Base-by-base conservation (phyloP, 192 early-diverging fungal species). In the Backusella sp. region DNA sequence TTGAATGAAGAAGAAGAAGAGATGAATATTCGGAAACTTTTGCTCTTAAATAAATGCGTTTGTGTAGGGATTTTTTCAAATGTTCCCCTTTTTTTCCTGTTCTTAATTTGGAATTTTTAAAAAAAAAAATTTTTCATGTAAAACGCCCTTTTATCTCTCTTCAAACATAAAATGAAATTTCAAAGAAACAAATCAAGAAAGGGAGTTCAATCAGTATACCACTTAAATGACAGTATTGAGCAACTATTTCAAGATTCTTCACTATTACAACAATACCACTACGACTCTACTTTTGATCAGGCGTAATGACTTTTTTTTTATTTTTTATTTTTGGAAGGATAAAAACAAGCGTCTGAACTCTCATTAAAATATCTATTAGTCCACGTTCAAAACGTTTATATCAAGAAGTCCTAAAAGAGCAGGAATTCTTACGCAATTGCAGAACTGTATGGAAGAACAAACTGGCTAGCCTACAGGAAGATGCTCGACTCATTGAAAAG, bases 21-120 rank as follows among this genome's bases (percentile, higher is more conserved):
- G 12, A 62, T 62, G 56, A 62, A 62, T 62, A 44, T 23, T 68
- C 66, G 66, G 66, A 68, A 68, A 68, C 66, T 68, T 68, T 68
- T 68, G 19, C 6, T 19, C 19, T 67, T 28, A 35, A 30, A 15
- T 35, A n/a, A 56, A 34, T 17, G 2, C 6, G 11, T 26, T 56
- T 39, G 37, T 56, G 19, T 21, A 56, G 21, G 1, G 2, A 56
- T 32, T 73, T 56, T 56, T 28, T 28, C 3, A 62, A 62, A 62
- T 26, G 7, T 2, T 28, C 15, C 46, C 19, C 46, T 4, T 62
- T 26, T 62, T 26, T 23, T 23, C 23, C 37, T 0, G 14, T 28
- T 12, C 9, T 28, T 12, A 62, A 62, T 28, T 28, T 26, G 26
- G 56, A 56, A 23, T 44, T 15, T 44, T 4, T 3, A 56, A 59